These are phyloP conservation scores for Kernera saxatilis DNA, from an alignment of 345 rosid genomes.

Conservation along the genomic window DNA sequence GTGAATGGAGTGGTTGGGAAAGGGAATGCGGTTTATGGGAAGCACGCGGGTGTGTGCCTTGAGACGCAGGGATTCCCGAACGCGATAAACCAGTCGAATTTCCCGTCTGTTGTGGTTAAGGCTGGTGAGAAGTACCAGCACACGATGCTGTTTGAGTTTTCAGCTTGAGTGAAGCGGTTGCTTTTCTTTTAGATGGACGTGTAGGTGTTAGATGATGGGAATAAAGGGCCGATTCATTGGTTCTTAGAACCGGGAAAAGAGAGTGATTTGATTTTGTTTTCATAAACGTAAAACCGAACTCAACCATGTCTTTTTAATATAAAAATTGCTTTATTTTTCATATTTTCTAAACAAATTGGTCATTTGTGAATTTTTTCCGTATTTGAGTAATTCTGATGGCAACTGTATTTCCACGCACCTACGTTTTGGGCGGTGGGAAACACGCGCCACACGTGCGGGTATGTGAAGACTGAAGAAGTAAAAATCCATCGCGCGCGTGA, in stretches of 20 bases:
- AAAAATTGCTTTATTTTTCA: neutral
- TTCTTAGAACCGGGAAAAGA: neutral
- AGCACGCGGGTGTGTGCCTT: conserved; percentile 80
- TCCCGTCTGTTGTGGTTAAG: conserved; percentile 69
- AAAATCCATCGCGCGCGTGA: neutral
- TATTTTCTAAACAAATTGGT: too few relatives aligned
- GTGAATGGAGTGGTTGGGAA: conserved; percentile 75
- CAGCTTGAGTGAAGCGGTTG: conserved; percentile 38
- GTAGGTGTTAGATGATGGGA: neutral
- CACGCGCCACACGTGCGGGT: neutral
- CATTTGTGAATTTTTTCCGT: too few relatives aligned
- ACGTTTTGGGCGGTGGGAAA: neutral
- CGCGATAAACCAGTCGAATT: conserved; percentile 72
- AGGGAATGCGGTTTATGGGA: conserved; percentile 67
- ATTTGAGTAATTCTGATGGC: too few relatives aligned
- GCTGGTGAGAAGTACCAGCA: conserved; percentile 79
- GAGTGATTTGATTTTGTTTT: neutral
- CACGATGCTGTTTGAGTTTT: conserved; percentile 78
- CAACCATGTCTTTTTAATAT: neutral
- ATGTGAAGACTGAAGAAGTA: neutral
- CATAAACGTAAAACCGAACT: neutral
- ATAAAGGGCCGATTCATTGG: conserved; percentile 1
- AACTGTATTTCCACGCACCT: too few relatives aligned
- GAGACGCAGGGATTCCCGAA: conserved; percentile 93
- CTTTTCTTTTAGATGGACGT: neutral